Evolutionary conservation across 257 asterid species (phyloP).

Genomic region (Solanum ahanhuiri): DNA sequence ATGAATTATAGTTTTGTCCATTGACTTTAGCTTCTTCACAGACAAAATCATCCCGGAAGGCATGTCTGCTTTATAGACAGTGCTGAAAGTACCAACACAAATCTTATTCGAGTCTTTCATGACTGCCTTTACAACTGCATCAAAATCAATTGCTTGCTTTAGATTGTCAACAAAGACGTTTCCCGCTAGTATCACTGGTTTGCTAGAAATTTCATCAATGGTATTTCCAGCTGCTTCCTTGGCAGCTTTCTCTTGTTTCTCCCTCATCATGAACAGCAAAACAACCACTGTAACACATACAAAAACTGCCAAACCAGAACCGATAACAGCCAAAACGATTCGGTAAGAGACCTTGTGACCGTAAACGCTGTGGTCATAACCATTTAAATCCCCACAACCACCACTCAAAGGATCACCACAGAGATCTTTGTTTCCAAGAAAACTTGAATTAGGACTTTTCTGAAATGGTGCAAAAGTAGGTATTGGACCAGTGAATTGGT

Average conservation of each 20-base stretch:
- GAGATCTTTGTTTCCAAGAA: conserved; percentile 69
- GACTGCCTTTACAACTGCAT: conserved; percentile 67
- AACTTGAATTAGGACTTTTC: conserved; percentile 75
- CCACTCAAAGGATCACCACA: conserved; percentile 76
- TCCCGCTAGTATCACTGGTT: conserved; percentile 73
- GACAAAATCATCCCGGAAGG: conserved; percentile 85
- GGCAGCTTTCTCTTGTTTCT: conserved; percentile 71
- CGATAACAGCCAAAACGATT: conserved; percentile 66
- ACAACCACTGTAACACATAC: conserved; percentile 65
- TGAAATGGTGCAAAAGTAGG: conserved; percentile 80
- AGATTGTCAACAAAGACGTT: conserved; percentile 73
- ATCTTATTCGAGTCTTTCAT: conserved; percentile 67
- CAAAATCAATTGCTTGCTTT: conserved; percentile 79
- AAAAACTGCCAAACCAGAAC: conserved; percentile 87
- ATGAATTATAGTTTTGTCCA: conserved; percentile 65
- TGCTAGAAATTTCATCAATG: conserved; percentile 23
- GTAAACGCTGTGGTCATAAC: conserved; percentile 25
- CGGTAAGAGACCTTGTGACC: conserved; percentile 83
- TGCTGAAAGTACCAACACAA: conserved; percentile 72
- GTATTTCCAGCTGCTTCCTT: conserved; percentile 23
- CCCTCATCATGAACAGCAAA: conserved; percentile 83
- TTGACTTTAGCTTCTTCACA: conserved; percentile 60
- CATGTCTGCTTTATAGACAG: conserved; percentile 86
- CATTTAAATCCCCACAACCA: conserved; percentile 46
- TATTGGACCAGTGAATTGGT: conserved; percentile 61